A percentile compares a stretch with the other conserved stretches of the same genome.
Evolutionary conservation across 2,329 filamentous ascomycete species (phyloP).

Genomic region (Scleromitrula shiraiana): DNA sequence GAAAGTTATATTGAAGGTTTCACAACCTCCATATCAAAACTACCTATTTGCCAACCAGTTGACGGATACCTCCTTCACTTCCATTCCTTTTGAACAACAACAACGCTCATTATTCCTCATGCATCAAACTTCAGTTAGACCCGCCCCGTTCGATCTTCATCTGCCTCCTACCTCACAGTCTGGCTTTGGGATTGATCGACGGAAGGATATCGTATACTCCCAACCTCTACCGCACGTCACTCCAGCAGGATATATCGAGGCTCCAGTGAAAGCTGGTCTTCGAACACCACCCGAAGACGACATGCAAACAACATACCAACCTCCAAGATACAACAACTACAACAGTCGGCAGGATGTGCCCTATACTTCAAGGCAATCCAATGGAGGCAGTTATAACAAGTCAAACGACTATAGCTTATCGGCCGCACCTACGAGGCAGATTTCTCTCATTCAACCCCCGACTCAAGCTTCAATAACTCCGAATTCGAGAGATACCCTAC

Average conservation of each 20-base stretch:
- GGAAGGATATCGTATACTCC: slow-evolving; percentile 16
- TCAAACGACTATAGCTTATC: neutral
- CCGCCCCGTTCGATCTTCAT: slow-evolving; percentile 26
- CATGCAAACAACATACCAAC: slow-evolving; percentile 45
- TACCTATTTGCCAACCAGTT: neutral
- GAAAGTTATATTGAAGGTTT: neutral
- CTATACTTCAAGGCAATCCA: slow-evolving; percentile 7
- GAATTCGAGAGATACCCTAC: slow-evolving; percentile 23
- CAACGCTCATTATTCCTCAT: slow-evolving; percentile 18
- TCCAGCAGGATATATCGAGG: slow-evolving; percentile 19
- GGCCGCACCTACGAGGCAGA: slow-evolving; percentile 11
- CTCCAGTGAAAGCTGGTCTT: slow-evolving; percentile 33
- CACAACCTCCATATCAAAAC: neutral
- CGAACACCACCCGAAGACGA: slow-evolving; percentile 44
- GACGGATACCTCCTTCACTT: neutral
- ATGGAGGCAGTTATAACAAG: neutral
- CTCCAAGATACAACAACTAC: slow-evolving; percentile 39
- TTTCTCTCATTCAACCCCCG: slow-evolving; percentile 16
- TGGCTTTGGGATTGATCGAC: slow-evolving; percentile 16
- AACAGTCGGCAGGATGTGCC: slow-evolving; percentile 34
- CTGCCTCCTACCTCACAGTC: slow-evolving; percentile 16
- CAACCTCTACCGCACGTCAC: slow-evolving; percentile 13
- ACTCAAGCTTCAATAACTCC: slow-evolving; percentile 12
- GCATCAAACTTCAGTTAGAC: slow-evolving; percentile 28
- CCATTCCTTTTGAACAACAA: slow-evolving; percentile 1